These are phyloP conservation scores for Arxiozyma slooffiae DNA, from an alignment of 1,139 yeast species.

Conservation along the genomic window DNA sequence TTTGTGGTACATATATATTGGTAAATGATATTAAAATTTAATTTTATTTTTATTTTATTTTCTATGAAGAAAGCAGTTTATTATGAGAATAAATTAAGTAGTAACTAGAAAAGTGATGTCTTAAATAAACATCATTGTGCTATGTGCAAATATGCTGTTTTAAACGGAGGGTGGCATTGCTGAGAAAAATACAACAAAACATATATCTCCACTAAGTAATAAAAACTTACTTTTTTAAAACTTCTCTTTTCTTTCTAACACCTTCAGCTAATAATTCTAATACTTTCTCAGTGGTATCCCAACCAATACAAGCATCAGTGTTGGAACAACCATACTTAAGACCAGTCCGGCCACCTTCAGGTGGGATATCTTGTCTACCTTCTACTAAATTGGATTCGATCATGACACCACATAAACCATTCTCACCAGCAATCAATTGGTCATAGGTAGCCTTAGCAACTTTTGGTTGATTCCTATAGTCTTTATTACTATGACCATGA, in stretches of 20 bases:
- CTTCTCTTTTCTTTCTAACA: constrained; percentile 61
- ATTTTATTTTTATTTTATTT: too few relatives aligned
- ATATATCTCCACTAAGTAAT: neutral
- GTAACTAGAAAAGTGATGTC: neutral
- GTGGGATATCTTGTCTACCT: constrained; percentile 87
- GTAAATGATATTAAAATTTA: too few relatives aligned
- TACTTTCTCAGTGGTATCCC: constrained; percentile 73
- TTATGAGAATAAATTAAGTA: too few relatives aligned
- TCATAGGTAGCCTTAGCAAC: constrained; percentile 75
- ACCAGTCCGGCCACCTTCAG: constrained; percentile 62
- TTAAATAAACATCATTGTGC: neutral
- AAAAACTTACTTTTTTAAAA: constrained; percentile 17
- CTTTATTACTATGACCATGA: constrained; percentile 88
- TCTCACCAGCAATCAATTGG: constrained; percentile 71
- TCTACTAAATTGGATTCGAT: constrained; percentile 85
- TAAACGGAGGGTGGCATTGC: neutral
- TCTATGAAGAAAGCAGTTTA: too few relatives aligned
- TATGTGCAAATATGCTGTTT: neutral
- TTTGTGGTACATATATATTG: neutral
- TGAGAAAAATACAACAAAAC: neutral
- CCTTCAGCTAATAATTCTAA: constrained; percentile 66
- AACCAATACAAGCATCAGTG: constrained; percentile 92
- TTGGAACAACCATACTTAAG: constrained; percentile 87
- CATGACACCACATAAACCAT: constrained; percentile 84
- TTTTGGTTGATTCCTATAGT: constrained; percentile 85